Conservation (phyloP, 177 flowering plant species). For the Tripterygium wilfordii region DNA sequence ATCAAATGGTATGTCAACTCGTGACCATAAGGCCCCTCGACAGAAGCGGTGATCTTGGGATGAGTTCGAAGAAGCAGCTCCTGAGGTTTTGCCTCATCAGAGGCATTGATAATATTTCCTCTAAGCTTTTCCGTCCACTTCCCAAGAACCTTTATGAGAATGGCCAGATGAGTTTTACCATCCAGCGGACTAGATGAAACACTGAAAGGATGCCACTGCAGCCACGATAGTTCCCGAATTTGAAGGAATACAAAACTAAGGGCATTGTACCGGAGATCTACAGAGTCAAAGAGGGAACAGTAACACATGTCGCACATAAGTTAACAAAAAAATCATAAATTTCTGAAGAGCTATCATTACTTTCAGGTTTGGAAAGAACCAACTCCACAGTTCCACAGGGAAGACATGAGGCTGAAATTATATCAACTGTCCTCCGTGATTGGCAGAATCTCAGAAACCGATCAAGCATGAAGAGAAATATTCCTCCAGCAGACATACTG, state of each 20-base stretch:
- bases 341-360: constrained; percentile 33
- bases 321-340: background rate
- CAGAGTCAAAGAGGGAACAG: constrained; percentile 4
- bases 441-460: constrained; percentile 90
- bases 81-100: constrained; percentile 19
- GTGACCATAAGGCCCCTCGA: constrained; percentile 97
- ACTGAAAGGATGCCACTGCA: constrained; percentile 97
- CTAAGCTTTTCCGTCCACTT: constrained; percentile 70
- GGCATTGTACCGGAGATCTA: constrained; percentile 82
- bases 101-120: constrained; percentile 27
- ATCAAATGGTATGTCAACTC: constrained; percentile 75
- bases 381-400: constrained; percentile 88
- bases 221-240: constrained; percentile 74
- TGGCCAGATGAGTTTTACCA: constrained; percentile 60
- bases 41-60: constrained; percentile 55
- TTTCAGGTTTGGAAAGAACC: constrained; percentile 69
- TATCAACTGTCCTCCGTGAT: constrained; percentile 61
- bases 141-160: constrained; percentile 91
- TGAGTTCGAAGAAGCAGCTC: constrained; percentile 19
- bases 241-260: constrained; percentile 81
- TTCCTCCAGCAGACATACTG: constrained; percentile 67
- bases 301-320: background rate
- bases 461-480: constrained; percentile 81
- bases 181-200: constrained; percentile 94
- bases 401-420: constrained; percentile 63